Evolutionary conservation across 306 rosid species (phyloP).

Genomic region (Dryas drummondii): DNA sequence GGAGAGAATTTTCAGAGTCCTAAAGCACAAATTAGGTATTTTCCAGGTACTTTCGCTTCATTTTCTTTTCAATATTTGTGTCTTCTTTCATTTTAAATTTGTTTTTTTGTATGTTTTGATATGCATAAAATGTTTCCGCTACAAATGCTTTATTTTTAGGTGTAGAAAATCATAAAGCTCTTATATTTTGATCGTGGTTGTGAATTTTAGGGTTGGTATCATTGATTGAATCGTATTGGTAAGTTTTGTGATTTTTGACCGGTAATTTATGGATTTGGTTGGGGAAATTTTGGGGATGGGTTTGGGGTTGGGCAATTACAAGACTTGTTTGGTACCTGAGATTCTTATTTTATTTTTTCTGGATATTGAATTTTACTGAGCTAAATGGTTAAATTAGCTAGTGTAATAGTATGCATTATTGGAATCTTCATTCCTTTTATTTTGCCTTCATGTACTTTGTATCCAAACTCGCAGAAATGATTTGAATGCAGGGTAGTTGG

Average conservation of each 20-base stretch:
- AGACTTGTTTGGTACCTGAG: not conserved
- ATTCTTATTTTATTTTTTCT: not conserved
- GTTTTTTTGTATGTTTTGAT: not conserved
- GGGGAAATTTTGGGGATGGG: not conserved
- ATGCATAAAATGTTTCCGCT: not conserved
- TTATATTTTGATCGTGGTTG: slow-evolving; percentile 1
- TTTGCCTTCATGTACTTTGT: not conserved
- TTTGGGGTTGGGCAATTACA: not conserved
- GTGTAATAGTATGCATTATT: not conserved
- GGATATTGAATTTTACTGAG: not conserved
- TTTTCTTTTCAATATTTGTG: not conserved
- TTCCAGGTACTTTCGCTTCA: not conserved
- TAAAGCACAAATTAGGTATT: slow-evolving; percentile 5
- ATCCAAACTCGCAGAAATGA: not conserved
- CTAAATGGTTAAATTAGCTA: not conserved
- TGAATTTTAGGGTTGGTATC: not conserved
- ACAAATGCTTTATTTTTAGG: not conserved
- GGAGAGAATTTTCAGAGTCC: not conserved
- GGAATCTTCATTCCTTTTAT: not conserved
- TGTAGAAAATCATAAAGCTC: not conserved
- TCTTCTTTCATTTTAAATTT: not conserved
- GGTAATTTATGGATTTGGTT: not conserved
- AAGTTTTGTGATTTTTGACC: not conserved
- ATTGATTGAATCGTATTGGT: slow-evolving; percentile 8
- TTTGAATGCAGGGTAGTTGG: not conserved